Conservation (phyloP, 1,284 basidiomycete genomes). For the Ustilago bromivora region DNA sequence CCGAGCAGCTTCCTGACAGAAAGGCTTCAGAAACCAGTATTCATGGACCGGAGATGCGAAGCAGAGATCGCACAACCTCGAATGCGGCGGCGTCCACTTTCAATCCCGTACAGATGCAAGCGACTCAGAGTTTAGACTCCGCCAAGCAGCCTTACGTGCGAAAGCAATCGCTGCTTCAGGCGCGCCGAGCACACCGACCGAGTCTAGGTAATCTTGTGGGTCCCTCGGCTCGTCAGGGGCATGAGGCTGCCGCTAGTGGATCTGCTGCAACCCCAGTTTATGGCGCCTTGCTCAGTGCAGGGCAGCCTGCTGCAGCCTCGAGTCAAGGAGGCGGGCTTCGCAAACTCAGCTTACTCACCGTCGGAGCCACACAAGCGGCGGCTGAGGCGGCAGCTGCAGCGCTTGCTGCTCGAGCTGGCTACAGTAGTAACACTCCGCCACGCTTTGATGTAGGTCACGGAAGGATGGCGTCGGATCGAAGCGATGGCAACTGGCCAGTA, state of each 20-base stretch:
- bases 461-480: constrained; percentile 34
- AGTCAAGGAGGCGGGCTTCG: constrained; percentile 53
- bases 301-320: background rate
- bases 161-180: constrained; percentile 21
- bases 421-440: constrained; percentile 36
- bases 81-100: background rate
- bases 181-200: constrained; percentile 26
- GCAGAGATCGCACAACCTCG: background rate
- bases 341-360: constrained; percentile 59
- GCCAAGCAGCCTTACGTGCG: background rate
- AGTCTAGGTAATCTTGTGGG: constrained; percentile 20
- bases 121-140: background rate
- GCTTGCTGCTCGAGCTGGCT: constrained; percentile 41
- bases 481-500: constrained; percentile 34
- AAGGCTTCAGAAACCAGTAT: background rate
- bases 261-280: background rate
- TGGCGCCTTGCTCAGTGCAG: background rate
- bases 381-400: constrained; percentile 61
- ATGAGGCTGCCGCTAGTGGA: constrained; percentile 12
- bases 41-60: background rate
- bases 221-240: constrained; percentile 8
- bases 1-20: constrained; percentile 8
- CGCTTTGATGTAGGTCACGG: constrained; percentile 41
- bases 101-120: no score
- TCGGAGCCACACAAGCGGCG: constrained; percentile 60